Conservation (phyloP, 2,329 filamentous ascomycete genomes). For the Sporothrix sp. region DNA sequence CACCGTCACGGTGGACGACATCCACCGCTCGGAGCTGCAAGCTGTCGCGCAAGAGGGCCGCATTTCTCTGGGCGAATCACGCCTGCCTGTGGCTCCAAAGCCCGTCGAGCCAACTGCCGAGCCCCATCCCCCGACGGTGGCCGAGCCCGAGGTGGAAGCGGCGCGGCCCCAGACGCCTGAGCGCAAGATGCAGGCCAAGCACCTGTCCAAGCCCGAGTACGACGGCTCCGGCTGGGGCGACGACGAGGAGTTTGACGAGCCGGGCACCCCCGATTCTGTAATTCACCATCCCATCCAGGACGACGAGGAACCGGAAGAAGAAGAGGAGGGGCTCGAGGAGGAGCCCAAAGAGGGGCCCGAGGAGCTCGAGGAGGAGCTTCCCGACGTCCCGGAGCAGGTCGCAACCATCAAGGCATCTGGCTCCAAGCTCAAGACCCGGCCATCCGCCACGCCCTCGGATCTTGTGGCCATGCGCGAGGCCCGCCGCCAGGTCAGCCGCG, state of each 20-base stretch:
- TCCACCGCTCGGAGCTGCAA: constrained; percentile 9
- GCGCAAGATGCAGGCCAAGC: constrained; percentile 35
- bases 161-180: constrained; percentile 41
- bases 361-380: constrained; percentile 35
- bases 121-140: constrained; percentile 28
- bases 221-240: constrained; percentile 53
- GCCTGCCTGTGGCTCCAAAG: constrained; percentile 11
- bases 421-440: constrained; percentile 77
- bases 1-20: constrained; percentile 13
- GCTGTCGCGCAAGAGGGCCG: constrained; percentile 18
- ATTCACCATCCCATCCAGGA: constrained; percentile 61
- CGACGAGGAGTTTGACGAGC: constrained; percentile 47
- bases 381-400: constrained; percentile 65
- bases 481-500: constrained; percentile 73
- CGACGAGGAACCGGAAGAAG: too few species aligned
- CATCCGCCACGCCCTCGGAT: constrained; percentile 81
- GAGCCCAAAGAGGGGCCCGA: constrained; percentile 29
- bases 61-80: constrained; percentile 13
- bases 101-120: constrained; percentile 29
- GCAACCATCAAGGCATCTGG: constrained; percentile 86
- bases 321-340: too few species aligned
- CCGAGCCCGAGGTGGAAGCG: not conserved
- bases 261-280: constrained; percentile 77
- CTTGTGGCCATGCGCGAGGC: constrained; percentile 75
- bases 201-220: constrained; percentile 51